Conservation (phyloP, 306 rosid genomes). For the Quercus wislizeni region DNA sequence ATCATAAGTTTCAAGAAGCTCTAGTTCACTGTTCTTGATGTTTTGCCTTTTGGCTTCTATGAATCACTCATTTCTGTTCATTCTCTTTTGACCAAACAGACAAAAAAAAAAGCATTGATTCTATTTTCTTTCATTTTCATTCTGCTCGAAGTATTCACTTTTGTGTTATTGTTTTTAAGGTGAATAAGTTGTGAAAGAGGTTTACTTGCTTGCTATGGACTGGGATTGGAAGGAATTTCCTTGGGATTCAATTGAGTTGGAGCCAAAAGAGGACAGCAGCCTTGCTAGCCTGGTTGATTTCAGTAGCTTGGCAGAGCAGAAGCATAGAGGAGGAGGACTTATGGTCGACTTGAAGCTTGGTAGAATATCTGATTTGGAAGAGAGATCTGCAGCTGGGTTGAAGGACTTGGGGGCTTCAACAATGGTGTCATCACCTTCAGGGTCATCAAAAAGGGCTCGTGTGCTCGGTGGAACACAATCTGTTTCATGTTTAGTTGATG, state of each 20-base stretch:
- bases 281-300: conserved; percentile 23
- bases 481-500: conserved; percentile 70
- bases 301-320: conserved; percentile 12
- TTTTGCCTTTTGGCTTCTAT: conserved; percentile 23
- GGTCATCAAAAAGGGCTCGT: conserved; percentile 53
- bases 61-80: conserved; percentile 34
- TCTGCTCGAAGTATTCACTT: conserved; percentile 18
- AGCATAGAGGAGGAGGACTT: conserved; percentile 20
- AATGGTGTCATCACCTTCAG: conserved; percentile 29
- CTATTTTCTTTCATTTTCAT: conserved; percentile 15
- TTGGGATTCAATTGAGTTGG: conserved; percentile 61
- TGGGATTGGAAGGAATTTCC: conserved; percentile 74
- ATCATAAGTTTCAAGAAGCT: conserved; percentile 20
- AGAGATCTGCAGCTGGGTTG: conserved; percentile 12
- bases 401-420: conserved; percentile 4
- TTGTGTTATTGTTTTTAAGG: conserved; percentile 18
- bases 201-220: conserved; percentile 58
- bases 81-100: conserved; percentile 10
- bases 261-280: conserved; percentile 21
- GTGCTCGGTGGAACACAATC: conserved; percentile 39
- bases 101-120: neutral
- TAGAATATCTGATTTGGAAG: conserved; percentile 26
- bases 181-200: conserved; percentile 31
- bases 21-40: conserved; percentile 27
- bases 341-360: conserved; percentile 46